Evolutionary conservation across 1,139 yeast species (phyloP).

Genomic region (Taiozyma sp.): DNA sequence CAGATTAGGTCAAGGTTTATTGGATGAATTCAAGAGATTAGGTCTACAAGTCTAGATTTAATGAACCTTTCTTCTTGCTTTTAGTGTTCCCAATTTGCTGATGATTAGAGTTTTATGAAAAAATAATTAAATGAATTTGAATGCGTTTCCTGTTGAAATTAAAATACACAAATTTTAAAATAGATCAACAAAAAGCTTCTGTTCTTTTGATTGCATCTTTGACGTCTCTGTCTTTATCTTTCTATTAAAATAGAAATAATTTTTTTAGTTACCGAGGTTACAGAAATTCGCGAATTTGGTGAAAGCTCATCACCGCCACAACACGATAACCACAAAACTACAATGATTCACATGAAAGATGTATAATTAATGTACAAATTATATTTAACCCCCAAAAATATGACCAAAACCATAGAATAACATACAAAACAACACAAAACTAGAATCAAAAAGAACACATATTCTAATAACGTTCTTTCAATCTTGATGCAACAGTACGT

Average conservation of each 20-base stretch:
- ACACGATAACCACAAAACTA: no score
- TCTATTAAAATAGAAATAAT: no score
- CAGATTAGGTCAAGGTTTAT: constrained; percentile 90
- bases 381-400: neutral
- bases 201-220: no score
- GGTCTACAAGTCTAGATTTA: constrained; percentile 8
- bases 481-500: constrained; percentile 93
- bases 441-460: neutral
- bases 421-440: neutral
- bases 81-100: neutral
- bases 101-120: neutral
- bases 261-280: no score
- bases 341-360: neutral
- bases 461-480: constrained; percentile 84
- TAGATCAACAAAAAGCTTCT: neutral
- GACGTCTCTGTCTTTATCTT: no score
- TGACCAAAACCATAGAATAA: neutral
- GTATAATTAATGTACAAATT: neutral
- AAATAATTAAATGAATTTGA: neutral
- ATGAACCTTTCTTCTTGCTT: neutral
- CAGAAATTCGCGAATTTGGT: no score
- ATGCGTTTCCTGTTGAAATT: neutral
- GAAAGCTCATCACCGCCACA: no score
- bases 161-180: neutral
- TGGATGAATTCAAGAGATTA: constrained; percentile 60